Evolutionary conservation across 176 grass and related monocot genomes (phyloP), one percentile per base, ranked within the genome.

Genomic region (Phoenix roebelenii): DNA sequence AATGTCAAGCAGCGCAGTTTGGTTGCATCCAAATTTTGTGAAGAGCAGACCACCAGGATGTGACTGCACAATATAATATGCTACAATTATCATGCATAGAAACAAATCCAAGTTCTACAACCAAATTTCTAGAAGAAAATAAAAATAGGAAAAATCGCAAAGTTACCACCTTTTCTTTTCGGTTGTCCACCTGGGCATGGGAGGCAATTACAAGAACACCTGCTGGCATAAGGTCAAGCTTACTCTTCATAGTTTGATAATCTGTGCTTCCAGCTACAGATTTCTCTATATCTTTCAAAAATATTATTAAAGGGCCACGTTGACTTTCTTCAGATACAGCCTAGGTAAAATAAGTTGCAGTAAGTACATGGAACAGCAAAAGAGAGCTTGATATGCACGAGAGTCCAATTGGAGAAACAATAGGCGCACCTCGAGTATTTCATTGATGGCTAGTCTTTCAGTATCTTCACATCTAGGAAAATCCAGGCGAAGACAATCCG

Each of bases 181-280:
- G 81, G 64, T 19, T 82, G 63, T 97, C 87, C 9, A 71, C 16
- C 73, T 85, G 92, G 58, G 51, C 85, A 79, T 91, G 87, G 28
- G 92, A 88, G 64, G 84, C 84, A 74, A 97, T 69, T 71, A 97
- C 67, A 85, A 97, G 81, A 82, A 85, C 55, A 64, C 92, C 92
- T 68, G 70, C 66, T 72, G 87, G 81, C 58, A 87, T 66, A 60
- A 0, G 69, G 60, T 97, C 84, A 12, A 97, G 70, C 73, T 91
- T 97, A 74, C 55, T 67, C 73, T 85, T 91, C 58, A 97, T 54
- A 55, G 78, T 83, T 73, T 70, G 67, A 30, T 91, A 90, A 54
- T 91, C 89, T 54, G 51, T 71, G 74, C 80, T 74, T 71, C 83
- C 86, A 78, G 80, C 74, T 23, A 88, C 82, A 54, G 70, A 82